Conservation (phyloP, 441 rosid genomes). For the Populus trichocarpa region DNA sequence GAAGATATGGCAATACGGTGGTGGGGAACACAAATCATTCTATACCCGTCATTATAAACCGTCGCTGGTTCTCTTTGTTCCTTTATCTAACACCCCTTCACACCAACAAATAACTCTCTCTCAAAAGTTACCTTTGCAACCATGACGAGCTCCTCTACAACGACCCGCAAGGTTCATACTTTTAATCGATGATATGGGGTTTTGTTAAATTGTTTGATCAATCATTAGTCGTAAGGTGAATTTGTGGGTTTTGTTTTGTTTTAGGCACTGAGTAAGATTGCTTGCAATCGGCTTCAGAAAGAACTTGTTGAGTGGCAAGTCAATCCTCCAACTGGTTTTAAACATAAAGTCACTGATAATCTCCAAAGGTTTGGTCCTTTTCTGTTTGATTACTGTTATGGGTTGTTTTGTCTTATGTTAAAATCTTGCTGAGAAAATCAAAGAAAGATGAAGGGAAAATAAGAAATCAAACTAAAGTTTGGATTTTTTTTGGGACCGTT, state of each 20-base stretch:
- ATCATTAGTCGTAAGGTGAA: neutral
- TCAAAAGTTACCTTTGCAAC: neutral
- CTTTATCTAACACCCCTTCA: conserved; percentile 15
- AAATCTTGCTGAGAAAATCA: neutral
- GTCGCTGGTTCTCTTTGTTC: conserved; percentile 9
- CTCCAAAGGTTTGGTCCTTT: conserved; percentile 61
- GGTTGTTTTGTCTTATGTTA: neutral
- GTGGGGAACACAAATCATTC: neutral
- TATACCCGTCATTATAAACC: neutral
- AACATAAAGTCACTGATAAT: conserved; percentile 90
- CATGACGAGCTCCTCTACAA: conserved; percentile 85
- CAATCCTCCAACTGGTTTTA: conserved; percentile 87
- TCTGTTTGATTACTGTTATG: neutral
- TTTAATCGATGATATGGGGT: too few relatives aligned
- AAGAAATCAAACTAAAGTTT: neutral
- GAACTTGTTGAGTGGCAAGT: conserved; percentile 98
- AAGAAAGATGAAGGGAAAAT: neutral
- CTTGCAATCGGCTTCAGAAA: conserved; percentile 89
- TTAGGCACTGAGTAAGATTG: conserved; percentile 93
- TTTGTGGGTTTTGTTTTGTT: neutral
- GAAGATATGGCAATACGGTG: neutral
- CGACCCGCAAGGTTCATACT: conserved; percentile 66
- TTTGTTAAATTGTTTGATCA: neutral
- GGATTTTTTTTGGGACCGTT: neutral
- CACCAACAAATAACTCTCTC: neutral